A percentile compares a stretch with the other conserved stretches of the same genome.
Evolutionary conservation across 2,329 filamentous ascomycete genomes (phyloP).

Genomic region (Penicillium sp.): DNA sequence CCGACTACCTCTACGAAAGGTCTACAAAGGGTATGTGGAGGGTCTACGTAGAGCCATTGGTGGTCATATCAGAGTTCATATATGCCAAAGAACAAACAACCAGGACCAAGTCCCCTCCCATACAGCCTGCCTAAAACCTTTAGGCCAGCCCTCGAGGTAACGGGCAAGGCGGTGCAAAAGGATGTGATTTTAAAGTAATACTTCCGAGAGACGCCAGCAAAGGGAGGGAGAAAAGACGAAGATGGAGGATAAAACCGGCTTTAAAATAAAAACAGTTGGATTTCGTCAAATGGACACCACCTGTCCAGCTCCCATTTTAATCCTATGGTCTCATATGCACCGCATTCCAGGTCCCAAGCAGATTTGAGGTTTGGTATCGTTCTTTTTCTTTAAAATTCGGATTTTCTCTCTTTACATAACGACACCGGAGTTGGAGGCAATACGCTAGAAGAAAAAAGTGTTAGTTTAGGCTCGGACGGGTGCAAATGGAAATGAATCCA

Average conservation of each 20-base stretch:
- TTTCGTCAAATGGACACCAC: constrained; percentile 23
- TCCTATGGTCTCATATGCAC: constrained; percentile 27
- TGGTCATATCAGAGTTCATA: constrained; percentile 12
- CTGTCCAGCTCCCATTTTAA: constrained; percentile 15
- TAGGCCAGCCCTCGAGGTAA: background rate
- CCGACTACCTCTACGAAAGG: background rate
- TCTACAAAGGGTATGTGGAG: background rate
- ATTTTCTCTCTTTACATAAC: constrained; percentile 77
- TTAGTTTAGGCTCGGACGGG: background rate
- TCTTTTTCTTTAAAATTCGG: constrained; percentile 27
- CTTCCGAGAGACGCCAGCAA: constrained; percentile 23
- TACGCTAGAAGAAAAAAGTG: constrained; percentile 64
- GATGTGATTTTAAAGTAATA: constrained; percentile 20
- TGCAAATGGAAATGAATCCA: background rate
- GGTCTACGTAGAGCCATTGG: background rate
- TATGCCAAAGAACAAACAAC: constrained; percentile 7
- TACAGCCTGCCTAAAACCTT: constrained; percentile 1
- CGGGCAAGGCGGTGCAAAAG: constrained; percentile 13
- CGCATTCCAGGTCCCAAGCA: constrained; percentile 23
- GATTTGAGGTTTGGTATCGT: constrained; percentile 28
- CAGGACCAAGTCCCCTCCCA: constrained; percentile 2
- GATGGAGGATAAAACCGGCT: constrained; percentile 22
- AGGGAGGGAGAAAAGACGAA: constrained; percentile 19
- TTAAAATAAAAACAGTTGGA: constrained; percentile 26
- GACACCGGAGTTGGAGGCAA: constrained; percentile 99